Evolutionary conservation across 2,329 filamentous ascomycete species (phyloP).

Genomic region (Colletotrichum magnum): DNA sequence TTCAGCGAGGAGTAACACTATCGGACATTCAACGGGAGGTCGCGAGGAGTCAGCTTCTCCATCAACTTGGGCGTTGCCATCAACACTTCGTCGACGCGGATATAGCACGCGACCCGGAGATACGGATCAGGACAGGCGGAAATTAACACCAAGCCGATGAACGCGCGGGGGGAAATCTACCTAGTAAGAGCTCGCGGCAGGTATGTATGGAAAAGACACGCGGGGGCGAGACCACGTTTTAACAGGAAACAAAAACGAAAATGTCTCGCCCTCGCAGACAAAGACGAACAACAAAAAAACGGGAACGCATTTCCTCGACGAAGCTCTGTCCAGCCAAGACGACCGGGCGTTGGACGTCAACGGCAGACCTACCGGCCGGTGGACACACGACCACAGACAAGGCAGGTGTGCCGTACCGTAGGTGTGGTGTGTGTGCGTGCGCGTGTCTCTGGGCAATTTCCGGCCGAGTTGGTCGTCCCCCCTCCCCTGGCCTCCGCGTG

Average conservation of each 20-base stretch:
- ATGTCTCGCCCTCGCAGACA: not conserved
- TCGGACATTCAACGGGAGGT: too few species aligned
- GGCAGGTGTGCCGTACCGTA: too few species aligned
- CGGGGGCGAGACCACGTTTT: not conserved
- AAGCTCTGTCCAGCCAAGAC: not conserved
- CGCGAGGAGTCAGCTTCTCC: too few species aligned
- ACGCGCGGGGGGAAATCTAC: not conserved
- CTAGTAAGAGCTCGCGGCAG: too few species aligned
- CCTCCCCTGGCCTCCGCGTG: too few species aligned
- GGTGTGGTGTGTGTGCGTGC: too few species aligned
- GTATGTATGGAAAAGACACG: too few species aligned
- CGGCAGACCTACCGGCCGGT: slow-evolving; percentile 15
- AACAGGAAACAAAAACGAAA: not conserved
- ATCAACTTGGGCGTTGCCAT: too few species aligned
- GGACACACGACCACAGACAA: not conserved
- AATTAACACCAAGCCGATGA: not conserved
- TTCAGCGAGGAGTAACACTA: too few species aligned
- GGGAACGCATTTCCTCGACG: not conserved
- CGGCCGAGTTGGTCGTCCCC: not conserved
- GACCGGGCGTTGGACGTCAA: not conserved
- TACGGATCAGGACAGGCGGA: not conserved
- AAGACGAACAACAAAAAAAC: not conserved
- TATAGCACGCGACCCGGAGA: not conserved
- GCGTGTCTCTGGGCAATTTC: slow-evolving; percentile 24
- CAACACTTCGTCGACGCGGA: too few species aligned